Evolutionary conservation across 2,329 filamentous ascomycete genomes (phyloP).

Genomic region (Hypoxylon sp.): DNA sequence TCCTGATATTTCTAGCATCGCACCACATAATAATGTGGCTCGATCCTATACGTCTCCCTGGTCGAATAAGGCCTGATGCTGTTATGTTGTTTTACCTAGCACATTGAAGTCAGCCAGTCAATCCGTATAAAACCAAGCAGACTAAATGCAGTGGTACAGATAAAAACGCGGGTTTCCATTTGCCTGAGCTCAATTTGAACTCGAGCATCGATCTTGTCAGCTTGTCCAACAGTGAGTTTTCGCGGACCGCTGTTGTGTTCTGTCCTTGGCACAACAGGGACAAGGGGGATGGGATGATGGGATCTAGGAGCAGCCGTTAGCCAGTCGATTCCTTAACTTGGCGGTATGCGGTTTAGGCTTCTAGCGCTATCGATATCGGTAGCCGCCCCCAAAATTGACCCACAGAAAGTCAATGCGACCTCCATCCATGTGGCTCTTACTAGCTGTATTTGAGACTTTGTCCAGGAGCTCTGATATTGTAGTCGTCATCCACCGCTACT

Average conservation of each 20-base stretch:
- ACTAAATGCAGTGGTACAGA: slow-evolving; percentile 13
- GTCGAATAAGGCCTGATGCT: slow-evolving; percentile 2
- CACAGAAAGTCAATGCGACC: slow-evolving; percentile 5
- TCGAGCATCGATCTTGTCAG: slow-evolving; percentile 22
- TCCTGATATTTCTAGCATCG: slow-evolving; percentile 12
- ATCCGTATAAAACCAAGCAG: neutral
- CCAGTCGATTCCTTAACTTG: slow-evolving; percentile 20
- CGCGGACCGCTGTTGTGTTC: slow-evolving; percentile 20
- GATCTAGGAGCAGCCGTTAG: slow-evolving; percentile 3
- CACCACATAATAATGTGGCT: slow-evolving; percentile 17
- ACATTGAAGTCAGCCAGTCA: slow-evolving; percentile 1
- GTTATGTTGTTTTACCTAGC: slow-evolving; percentile 11
- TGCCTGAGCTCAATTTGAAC: slow-evolving; percentile 23
- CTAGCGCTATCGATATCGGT: slow-evolving; percentile 30
- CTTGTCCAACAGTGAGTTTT: slow-evolving; percentile 21
- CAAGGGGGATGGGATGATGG: neutral
- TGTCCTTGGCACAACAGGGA: neutral
- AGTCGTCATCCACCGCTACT: slow-evolving; percentile 9
- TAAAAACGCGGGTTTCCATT: slow-evolving; percentile 17
- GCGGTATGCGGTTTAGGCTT: slow-evolving; percentile 5
- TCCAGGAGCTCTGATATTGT: slow-evolving; percentile 5
- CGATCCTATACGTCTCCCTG: neutral
- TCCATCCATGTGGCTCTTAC: neutral
- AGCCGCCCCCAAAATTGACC: slow-evolving; percentile 31
- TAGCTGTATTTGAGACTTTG: slow-evolving; percentile 20